phyloP scores from a whole-genome alignment of 148 eudicot genomes.

The Fagopyrum tataricum region DNA sequence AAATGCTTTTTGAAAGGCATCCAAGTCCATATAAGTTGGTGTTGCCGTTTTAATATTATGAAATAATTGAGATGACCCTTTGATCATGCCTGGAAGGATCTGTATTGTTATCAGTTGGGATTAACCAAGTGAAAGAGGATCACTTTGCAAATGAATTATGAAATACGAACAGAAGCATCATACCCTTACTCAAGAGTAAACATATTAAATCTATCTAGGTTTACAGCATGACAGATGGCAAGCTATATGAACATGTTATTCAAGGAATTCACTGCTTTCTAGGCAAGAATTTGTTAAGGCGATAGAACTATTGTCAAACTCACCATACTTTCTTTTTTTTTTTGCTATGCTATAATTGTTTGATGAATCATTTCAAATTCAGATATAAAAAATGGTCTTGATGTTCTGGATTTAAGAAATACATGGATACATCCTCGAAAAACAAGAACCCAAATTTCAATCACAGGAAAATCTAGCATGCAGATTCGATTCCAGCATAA shows the following conservation, averaged over 20 bases:
- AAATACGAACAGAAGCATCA: not conserved
- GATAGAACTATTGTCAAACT: not conserved
- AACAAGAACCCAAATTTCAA: not conserved
- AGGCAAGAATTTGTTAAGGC: not conserved
- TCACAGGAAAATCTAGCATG: not conserved
- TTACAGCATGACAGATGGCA: not conserved
- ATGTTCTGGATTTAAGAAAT: not conserved
- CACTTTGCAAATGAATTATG: not conserved
- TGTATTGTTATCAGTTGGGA: conserved; percentile 28
- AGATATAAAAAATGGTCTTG: not conserved
- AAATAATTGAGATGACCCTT: conserved; percentile 50
- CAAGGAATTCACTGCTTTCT: not conserved
- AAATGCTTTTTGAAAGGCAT: conserved; percentile 45
- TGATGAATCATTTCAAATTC: not conserved
- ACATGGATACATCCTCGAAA: not conserved
- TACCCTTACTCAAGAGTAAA: not conserved
- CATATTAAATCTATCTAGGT: not conserved
- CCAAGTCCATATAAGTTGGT: conserved; percentile 49
- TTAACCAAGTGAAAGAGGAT: conserved; percentile 4
- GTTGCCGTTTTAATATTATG: conserved; percentile 59
- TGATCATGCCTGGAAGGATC: conserved; percentile 69
- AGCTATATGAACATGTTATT: not conserved
- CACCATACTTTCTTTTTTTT: not conserved
- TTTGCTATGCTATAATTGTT: not conserved
- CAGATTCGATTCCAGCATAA: not conserved